Conservation (phyloP, 2,329 filamentous ascomycete genomes). For the Neopestalotiopsis sp. region DNA sequence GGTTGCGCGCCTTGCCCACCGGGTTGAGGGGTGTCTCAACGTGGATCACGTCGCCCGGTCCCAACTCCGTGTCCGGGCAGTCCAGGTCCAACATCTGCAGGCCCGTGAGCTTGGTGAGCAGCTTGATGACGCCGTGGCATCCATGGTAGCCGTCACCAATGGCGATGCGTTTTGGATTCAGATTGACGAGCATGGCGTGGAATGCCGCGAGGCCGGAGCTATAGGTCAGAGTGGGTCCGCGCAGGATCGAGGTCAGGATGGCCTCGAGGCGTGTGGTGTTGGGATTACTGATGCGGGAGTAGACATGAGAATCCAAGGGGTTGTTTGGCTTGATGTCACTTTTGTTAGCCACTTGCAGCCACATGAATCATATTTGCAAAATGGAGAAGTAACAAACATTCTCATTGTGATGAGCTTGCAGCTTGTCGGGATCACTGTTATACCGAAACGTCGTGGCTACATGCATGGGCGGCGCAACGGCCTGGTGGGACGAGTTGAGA, state of each 20-base stretch:
- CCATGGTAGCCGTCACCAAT: conserved; percentile 92
- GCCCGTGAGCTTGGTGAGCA: conserved; percentile 78
- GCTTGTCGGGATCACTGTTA: conserved; percentile 67
- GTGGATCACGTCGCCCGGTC: conserved; percentile 82
- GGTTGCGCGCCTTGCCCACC: conserved; percentile 77
- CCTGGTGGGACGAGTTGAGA: conserved; percentile 69
- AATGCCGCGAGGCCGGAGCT: conserved; percentile 85
- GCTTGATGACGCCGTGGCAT: conserved; percentile 80
- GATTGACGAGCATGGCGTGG: conserved; percentile 81
- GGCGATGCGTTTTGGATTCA: conserved; percentile 83
- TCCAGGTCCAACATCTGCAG: conserved; percentile 75
- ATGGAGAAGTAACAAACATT: conserved; percentile 53
- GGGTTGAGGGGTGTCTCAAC: conserved; percentile 96
- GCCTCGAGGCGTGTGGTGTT: conserved; percentile 86
- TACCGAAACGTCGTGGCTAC: conserved; percentile 93
- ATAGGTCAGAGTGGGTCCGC: conserved; percentile 76
- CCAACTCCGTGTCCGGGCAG: conserved; percentile 68
- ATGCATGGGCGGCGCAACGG: conserved; percentile 88
- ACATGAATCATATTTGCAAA: conserved; percentile 10
- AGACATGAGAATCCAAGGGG: conserved; percentile 71
- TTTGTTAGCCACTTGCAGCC: conserved; percentile 9
- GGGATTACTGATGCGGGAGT: conserved; percentile 80
- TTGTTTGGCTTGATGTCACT: conserved; percentile 47
- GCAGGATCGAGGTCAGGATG: conserved; percentile 75
- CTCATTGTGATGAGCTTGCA: conserved; percentile 57